Conservation (phyloP, 108 stramenopile species). For the Discostella pseudostelligera region DNA sequence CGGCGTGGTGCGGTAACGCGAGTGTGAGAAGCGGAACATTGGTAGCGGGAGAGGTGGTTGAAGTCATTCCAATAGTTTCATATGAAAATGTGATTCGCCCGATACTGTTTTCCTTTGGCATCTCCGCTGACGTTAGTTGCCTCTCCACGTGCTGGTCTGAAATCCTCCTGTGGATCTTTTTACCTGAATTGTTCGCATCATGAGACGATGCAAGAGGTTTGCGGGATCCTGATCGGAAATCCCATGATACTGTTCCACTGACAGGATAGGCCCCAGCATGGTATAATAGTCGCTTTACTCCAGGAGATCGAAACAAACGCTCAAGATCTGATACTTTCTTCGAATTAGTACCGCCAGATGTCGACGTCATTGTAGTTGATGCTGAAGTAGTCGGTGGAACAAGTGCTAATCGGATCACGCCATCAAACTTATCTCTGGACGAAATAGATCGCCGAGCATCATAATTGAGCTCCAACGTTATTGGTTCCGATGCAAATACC, state of each 20-base stretch:
- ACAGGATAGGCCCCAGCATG: conserved; percentile 79
- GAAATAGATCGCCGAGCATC: conserved; percentile 41
- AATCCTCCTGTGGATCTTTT: conserved; percentile 13
- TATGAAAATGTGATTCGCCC: conserved; percentile 67
- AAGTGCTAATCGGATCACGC: conserved; percentile 73
- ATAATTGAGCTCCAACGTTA: conserved; percentile 57
- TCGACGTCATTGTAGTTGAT: conserved; percentile 9
- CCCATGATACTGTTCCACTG: conserved; percentile 62
- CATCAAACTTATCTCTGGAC: conserved; percentile 49
- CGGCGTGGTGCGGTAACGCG: conserved; percentile 82
- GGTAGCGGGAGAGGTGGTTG: conserved; percentile 23
- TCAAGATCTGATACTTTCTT: conserved; percentile 19
- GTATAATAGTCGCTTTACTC: conserved; percentile 72
- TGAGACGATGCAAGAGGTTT: conserved; percentile 17
- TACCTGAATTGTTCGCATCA: background rate
- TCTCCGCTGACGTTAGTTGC: conserved; percentile 5
- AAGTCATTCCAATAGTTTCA: conserved; percentile 51
- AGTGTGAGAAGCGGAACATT: conserved; percentile 68
- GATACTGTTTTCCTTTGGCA: conserved; percentile 35
- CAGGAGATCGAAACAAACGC: conserved; percentile 53
- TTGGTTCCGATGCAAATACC: conserved; percentile 79
- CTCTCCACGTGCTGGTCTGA: background rate
- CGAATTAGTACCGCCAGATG: background rate
- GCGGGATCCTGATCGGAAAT: conserved; percentile 47
- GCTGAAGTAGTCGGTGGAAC: conserved; percentile 45